phyloP scores from a whole-genome alignment of 306 rosid species.

The Cucumis hystrix region DNA sequence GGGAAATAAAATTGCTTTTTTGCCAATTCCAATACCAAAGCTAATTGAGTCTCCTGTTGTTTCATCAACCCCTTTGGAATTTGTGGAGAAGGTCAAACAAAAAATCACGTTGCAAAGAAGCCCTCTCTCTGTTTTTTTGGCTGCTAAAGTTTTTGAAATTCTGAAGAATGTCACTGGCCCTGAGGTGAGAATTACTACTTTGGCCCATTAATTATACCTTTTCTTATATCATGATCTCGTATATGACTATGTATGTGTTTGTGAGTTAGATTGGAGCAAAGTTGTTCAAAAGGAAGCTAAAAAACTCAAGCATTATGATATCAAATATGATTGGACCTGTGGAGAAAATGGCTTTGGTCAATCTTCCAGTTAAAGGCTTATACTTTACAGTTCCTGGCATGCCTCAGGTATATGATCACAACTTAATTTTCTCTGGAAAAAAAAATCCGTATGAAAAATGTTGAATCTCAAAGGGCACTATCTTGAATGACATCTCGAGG shows the following conservation, averaged over 20 bases:
- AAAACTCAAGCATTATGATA: slow-evolving; percentile 35
- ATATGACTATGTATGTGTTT: background rate
- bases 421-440: no score
- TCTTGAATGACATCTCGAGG: no score
- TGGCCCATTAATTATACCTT: background rate
- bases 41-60: background rate
- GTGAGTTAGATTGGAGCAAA: slow-evolving; percentile 30
- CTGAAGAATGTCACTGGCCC: slow-evolving; percentile 30
- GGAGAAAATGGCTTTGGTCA: slow-evolving; percentile 38
- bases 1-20: slow-evolving; percentile 45
- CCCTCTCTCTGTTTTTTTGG: slow-evolving; percentile 26
- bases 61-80: slow-evolving; percentile 25
- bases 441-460: no score
- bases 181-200: slow-evolving; percentile 19
- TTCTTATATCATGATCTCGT: background rate
- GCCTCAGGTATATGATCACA: slow-evolving; percentile 33
- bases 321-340: slow-evolving; percentile 46
- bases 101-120: slow-evolving; percentile 34
- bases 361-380: slow-evolving; percentile 31
- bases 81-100: slow-evolving; percentile 26
- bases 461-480: no score
- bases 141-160: slow-evolving; percentile 19
- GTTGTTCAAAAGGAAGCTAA: slow-evolving; percentile 26
- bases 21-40: slow-evolving; percentile 43
- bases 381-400: slow-evolving; percentile 29